phyloP scores from a whole-genome alignment of 2,329 filamentous ascomycete species.

The Diaporthe nobilis region DNA sequence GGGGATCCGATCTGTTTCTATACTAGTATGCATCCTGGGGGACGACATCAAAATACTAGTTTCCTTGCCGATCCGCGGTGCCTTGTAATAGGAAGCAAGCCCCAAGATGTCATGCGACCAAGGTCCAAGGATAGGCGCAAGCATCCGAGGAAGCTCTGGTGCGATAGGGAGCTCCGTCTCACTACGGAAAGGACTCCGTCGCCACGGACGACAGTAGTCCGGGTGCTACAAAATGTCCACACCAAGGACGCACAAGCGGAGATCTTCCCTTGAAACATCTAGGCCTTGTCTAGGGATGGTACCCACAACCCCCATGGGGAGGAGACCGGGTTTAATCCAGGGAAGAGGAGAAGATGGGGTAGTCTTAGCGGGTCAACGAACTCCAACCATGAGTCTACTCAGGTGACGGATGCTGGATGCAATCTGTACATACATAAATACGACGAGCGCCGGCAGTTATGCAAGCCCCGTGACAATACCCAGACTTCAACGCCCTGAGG shows the following conservation, averaged over 20 bases:
- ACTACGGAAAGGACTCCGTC: background rate
- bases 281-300: background rate
- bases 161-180: background rate
- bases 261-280: background rate
- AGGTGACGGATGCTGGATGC: background rate
- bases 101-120: background rate
- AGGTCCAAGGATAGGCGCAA: background rate
- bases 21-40: no score
- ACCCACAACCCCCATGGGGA: background rate
- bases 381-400: background rate
- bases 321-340: background rate
- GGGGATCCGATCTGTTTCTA: background rate
- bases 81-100: background rate
- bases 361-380: background rate
- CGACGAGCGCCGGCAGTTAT: background rate
- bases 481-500: background rate
- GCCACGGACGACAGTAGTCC: background rate
- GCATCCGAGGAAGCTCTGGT: background rate
- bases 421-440: conserved; percentile 1
- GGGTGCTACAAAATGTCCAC: background rate
- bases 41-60: background rate
- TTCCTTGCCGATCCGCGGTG: background rate
- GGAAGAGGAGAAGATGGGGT: background rate
- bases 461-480: background rate
- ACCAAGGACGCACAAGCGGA: background rate